phyloP scores from a whole-genome alignment of 202 grass and related monocot species.

The Miscanthus sacchariflorus region DNA sequence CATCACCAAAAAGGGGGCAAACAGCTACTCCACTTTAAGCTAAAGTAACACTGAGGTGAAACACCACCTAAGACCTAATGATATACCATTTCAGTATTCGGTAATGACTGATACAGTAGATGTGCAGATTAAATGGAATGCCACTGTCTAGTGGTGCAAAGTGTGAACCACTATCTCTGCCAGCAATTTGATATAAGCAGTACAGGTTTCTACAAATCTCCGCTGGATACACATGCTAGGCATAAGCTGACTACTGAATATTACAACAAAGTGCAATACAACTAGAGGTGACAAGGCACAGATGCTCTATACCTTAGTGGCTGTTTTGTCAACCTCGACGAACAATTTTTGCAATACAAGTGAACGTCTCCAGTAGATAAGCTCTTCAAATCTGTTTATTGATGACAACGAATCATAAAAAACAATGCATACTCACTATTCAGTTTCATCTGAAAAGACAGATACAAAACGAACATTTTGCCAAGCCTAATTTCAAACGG shows the following conservation, averaged over 20 bases:
- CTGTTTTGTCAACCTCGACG: conserved; percentile 74
- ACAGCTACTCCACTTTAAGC: neutral
- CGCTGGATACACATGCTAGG: neutral
- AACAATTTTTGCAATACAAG: conserved; percentile 82
- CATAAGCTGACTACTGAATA: conserved; percentile 7
- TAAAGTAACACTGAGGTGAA: conserved; percentile 7
- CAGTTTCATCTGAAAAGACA: conserved; percentile 23
- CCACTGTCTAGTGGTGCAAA: neutral
- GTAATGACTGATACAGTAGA: neutral
- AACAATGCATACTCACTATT: neutral
- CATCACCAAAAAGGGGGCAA: neutral
- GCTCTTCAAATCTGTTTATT: conserved; percentile 60
- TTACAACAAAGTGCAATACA: neutral
- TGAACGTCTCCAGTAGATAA: conserved; percentile 66
- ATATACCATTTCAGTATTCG: conserved; percentile 8
- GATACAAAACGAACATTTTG: conserved; percentile 17
- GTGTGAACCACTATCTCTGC: neutral
- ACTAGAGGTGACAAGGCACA: neutral
- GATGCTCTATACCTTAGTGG: conserved; percentile 66
- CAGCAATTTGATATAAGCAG: conserved; percentile 26
- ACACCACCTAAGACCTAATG: neutral
- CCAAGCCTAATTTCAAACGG: neutral
- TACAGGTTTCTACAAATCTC: neutral
- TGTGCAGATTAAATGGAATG: neutral
- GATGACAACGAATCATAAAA: conserved; percentile 25